Conservation (phyloP, 2,329 filamentous ascomycete species). For the Elsinoe perseae region DNA sequence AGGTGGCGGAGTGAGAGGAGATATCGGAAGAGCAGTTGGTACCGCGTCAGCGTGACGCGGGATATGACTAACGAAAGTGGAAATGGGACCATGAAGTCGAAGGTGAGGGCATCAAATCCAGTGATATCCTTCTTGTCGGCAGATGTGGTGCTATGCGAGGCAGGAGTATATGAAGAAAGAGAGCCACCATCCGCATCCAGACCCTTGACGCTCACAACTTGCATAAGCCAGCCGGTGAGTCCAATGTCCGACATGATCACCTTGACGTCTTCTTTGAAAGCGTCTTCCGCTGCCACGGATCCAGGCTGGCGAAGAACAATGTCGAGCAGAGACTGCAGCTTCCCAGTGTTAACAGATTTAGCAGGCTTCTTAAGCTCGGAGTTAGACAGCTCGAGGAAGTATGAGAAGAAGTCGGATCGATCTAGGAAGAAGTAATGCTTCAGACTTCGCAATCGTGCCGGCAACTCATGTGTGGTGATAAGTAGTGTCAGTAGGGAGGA, state of each 20-base stretch:
- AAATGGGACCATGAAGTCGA: slow-evolving; percentile 92
- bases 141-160: slow-evolving; percentile 46
- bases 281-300: slow-evolving; percentile 85
- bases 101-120: slow-evolving; percentile 85
- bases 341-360: slow-evolving; percentile 80
- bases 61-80: slow-evolving; percentile 92
- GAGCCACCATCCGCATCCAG: slow-evolving; percentile 58
- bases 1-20: slow-evolving; percentile 82
- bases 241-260: slow-evolving; percentile 94
- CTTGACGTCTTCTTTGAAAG: slow-evolving; percentile 97
- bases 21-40: slow-evolving; percentile 93
- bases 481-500: slow-evolving; percentile 84
- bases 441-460: slow-evolving; percentile 75
- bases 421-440: slow-evolving; percentile 99
- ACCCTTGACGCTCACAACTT: slow-evolving; percentile 92
- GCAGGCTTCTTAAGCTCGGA: slow-evolving; percentile 87
- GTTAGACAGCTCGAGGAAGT: slow-evolving; percentile 86
- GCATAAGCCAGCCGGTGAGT: slow-evolving; percentile 86
- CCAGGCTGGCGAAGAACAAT: slow-evolving; percentile 93
- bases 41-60: slow-evolving; percentile 91
- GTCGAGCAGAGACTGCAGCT: slow-evolving; percentile 92
- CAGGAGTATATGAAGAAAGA: slow-evolving; percentile 59
- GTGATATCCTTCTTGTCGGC: slow-evolving; percentile 73
- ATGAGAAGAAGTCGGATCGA: slow-evolving; percentile 94
- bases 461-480: slow-evolving; percentile 84